Evolutionary conservation across 1,284 basidiomycete genomes (phyloP).

Genomic region (Abortiporus biennis): DNA sequence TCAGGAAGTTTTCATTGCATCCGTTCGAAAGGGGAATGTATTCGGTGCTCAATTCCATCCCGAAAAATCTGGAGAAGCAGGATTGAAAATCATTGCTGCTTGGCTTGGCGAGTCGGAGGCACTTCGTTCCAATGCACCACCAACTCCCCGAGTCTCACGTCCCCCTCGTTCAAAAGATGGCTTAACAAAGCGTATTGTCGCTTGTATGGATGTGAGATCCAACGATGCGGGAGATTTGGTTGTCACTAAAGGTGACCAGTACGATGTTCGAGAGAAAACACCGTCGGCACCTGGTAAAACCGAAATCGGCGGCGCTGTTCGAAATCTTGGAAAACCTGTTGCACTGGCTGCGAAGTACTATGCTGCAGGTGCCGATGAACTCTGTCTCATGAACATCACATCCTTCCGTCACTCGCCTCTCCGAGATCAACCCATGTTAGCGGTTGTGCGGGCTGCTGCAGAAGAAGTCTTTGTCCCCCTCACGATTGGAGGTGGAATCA

Average conservation of each 20-base stretch:
- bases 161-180: conserved; percentile 45
- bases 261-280: conserved; percentile 90
- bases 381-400: conserved; percentile 98
- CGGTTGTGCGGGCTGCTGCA: conserved; percentile 88
- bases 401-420: conserved; percentile 97
- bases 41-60: conserved; percentile 98
- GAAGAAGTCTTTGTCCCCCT: conserved; percentile 95
- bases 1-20: conserved; percentile 86
- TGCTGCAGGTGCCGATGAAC: conserved; percentile 88
- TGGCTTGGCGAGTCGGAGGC: conserved; percentile 72
- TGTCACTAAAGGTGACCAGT: conserved; percentile 99
- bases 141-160: conserved; percentile 28
- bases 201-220: conserved; percentile 96
- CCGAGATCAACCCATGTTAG: conserved; percentile 96
- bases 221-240: conserved; percentile 98
- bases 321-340: conserved; percentile 98
- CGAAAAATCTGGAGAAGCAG: conserved; percentile 94
- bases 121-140: conserved; percentile 27
- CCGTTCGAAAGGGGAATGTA: conserved; percentile 80
- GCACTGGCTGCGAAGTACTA: conserved; percentile 88
- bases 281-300: conserved; percentile 21
- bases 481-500: conserved; percentile 98
- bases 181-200: conserved; percentile 92
- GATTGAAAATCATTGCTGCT: conserved; percentile 73
- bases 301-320: conserved; percentile 60